Evolutionary conservation across 2,329 filamentous ascomycete genomes (phyloP).

Genomic region (Penicillium verrucosum): DNA sequence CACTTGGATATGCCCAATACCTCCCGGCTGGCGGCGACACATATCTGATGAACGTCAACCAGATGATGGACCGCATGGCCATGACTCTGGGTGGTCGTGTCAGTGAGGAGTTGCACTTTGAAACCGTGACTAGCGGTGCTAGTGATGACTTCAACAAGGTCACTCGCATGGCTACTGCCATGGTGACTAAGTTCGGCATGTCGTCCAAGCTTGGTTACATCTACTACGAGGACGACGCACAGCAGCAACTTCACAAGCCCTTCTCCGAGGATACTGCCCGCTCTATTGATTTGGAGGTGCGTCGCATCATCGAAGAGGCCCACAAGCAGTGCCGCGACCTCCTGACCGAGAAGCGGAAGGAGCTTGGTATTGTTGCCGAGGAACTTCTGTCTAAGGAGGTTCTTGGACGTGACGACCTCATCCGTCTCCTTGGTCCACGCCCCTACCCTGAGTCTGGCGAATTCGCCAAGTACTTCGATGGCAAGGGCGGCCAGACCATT

Average conservation of each 20-base stretch:
- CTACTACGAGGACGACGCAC: conserved; percentile 74
- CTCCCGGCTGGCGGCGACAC: conserved; percentile 79
- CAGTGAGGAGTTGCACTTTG: conserved; percentile 93
- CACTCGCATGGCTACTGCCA: conserved; percentile 88
- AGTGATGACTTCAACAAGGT: conserved; percentile 99
- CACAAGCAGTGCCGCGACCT: conserved; percentile 87
- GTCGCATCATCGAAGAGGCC: conserved; percentile 85
- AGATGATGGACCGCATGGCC: conserved; percentile 98
- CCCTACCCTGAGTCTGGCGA: conserved; percentile 83
- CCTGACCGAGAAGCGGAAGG: conserved; percentile 77
- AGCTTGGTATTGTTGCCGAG: conserved; percentile 87
- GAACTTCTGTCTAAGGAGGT: conserved; percentile 91
- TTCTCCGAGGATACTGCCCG: conserved; percentile 93
- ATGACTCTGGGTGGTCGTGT: conserved; percentile 97
- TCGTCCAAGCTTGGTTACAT: conserved; percentile 88
- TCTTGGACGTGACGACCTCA: conserved; percentile 85
- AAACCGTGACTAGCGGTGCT: conserved; percentile 90
- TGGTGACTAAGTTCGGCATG: conserved; percentile 99
- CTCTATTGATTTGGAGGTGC: conserved; percentile 87
- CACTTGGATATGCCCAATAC: conserved; percentile 94
- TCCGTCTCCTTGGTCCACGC: conserved; percentile 77
- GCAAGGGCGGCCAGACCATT: conserved; percentile 49
- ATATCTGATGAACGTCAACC: conserved; percentile 91
- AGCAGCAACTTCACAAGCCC: conserved; percentile 83
- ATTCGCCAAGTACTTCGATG: conserved; percentile 89